phyloP scores from a whole-genome alignment of 257 asterid genomes.

The Nicotiana noctiflora region DNA sequence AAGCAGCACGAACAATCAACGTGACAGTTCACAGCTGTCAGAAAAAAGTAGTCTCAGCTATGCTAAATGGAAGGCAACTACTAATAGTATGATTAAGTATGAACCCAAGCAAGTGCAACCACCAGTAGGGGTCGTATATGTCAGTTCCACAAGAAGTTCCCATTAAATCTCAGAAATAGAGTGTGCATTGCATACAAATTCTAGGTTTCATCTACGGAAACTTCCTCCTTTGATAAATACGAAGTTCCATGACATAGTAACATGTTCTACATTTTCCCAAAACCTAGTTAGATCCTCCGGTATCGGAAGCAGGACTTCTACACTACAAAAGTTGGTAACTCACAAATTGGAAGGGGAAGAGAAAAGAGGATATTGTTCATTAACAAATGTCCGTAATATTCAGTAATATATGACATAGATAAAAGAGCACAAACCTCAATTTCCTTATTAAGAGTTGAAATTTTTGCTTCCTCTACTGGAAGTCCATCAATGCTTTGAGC shows the following conservation, averaged over 20 bases:
- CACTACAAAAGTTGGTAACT: background rate
- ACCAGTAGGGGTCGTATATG: background rate
- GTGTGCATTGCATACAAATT: background rate
- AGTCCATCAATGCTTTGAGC: slow-evolving; percentile 5
- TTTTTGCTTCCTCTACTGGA: slow-evolving; percentile 27
- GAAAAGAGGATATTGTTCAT: background rate
- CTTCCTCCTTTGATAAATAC: background rate
- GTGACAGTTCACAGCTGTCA: background rate
- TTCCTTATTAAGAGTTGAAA: slow-evolving; percentile 29
- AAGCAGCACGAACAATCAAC: background rate
- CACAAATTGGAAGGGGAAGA: background rate
- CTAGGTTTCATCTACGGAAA: background rate
- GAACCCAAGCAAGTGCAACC: background rate
- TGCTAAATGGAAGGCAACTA: background rate
- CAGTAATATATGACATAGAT: background rate
- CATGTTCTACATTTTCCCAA: background rate
- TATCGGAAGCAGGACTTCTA: background rate
- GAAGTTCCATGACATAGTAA: background rate
- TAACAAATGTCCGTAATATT: background rate
- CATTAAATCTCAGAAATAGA: background rate
- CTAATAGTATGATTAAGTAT: background rate
- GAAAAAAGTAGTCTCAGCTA: background rate
- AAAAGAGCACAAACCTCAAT: slow-evolving; percentile 39
- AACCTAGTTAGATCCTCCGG: background rate
- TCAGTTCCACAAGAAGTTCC: background rate